These are phyloP conservation scores for Lachancea fermentati DNA, from an alignment of 805 yeast species.

Conservation along the genomic window DNA sequence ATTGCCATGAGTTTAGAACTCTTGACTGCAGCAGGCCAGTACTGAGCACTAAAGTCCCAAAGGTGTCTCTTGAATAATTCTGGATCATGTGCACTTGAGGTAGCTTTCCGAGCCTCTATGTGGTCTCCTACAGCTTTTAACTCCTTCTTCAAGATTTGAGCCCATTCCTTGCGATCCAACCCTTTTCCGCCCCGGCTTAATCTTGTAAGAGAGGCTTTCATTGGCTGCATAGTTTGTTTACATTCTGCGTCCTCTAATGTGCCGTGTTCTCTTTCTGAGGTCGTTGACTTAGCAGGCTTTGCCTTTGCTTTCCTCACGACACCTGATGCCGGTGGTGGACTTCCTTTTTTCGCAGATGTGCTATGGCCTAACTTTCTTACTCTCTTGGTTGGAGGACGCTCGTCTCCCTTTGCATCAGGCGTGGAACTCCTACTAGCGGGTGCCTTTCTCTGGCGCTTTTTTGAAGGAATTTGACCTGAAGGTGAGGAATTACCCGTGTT, in stretches of 20 bases:
- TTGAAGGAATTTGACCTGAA: constrained; percentile 21
- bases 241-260: constrained; percentile 75
- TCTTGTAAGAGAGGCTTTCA: constrained; percentile 58
- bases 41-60: constrained; percentile 79
- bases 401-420: constrained; percentile 14
- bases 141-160: constrained; percentile 60
- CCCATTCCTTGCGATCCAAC: constrained; percentile 72
- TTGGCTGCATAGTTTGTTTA: constrained; percentile 55
- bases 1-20: constrained; percentile 66
- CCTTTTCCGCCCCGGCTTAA: constrained; percentile 70
- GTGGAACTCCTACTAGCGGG: constrained; percentile 21
- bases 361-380: constrained; percentile 15
- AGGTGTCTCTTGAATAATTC: constrained; percentile 53
- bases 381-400: constrained; percentile 17
- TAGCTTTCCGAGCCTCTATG: constrained; percentile 41
- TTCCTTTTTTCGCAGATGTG: constrained; percentile 7
- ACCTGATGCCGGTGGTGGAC: constrained; percentile 5
- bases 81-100: constrained; percentile 27
- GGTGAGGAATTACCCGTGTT: constrained; percentile 13
- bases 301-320: constrained; percentile 2
- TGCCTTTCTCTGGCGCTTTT: constrained; percentile 25
- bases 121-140: constrained; percentile 68
- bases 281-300: constrained; percentile 5
- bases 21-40: constrained; percentile 85
- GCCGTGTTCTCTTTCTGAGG: constrained; percentile 49